Evolutionary conservation across 169 alveolate species (phyloP).

Genomic region (Eimeria brunetti): DNA sequence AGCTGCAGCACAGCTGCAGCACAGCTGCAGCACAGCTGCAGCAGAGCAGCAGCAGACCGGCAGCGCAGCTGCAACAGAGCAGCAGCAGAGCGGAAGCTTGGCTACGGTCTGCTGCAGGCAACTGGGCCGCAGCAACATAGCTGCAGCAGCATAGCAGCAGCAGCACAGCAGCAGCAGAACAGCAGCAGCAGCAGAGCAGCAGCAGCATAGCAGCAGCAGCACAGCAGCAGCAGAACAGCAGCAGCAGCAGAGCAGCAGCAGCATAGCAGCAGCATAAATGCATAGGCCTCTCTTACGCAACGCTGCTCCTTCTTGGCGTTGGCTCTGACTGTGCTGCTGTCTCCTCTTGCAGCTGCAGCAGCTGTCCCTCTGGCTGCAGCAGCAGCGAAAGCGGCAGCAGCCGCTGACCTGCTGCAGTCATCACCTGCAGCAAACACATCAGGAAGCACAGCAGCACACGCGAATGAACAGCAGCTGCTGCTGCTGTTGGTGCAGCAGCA

Average conservation of each 20-base stretch:
- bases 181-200: no score
- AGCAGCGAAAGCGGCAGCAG: constrained; percentile 59
- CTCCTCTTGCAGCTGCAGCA: constrained; percentile 61
- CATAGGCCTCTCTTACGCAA: not conserved
- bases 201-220: not conserved
- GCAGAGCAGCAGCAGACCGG: no score
- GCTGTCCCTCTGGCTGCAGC: constrained; percentile 63
- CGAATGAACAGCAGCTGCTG: not conserved
- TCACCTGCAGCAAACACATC: constrained; percentile 54
- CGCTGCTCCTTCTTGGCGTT: constrained; percentile 62
- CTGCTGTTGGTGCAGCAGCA: not conserved
- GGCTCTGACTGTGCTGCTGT: constrained; percentile 6
- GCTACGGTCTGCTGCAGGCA: no score
- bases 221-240: constrained; percentile 7
- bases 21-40: not conserved
- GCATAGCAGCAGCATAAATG: not conserved
- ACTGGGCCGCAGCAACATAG: no score
- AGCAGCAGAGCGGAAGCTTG: no score
- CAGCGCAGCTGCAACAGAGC: not conserved
- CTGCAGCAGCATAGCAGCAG: constrained; percentile 41
- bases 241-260: constrained; percentile 8
- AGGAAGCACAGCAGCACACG: not conserved
- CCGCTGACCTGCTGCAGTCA: constrained; percentile 65
- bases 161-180: not conserved
- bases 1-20: constrained; percentile 44